Conservation (phyloP, 2,329 filamentous ascomycete species). For the Aspergillus carbonarius region DNA sequence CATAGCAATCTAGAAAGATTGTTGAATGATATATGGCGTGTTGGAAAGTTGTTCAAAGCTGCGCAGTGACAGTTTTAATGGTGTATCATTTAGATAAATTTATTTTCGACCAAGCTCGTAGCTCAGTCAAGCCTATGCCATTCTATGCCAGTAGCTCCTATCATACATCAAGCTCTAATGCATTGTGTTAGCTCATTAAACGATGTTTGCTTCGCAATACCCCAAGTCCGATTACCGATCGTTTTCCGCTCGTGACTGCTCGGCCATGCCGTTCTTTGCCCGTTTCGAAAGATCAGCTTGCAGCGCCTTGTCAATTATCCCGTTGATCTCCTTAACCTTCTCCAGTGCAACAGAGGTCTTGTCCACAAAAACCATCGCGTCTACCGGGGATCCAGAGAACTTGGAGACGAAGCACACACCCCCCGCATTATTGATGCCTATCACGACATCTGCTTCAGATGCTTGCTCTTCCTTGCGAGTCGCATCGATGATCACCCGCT, state of each 20-base stretch:
- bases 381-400: constrained; percentile 77
- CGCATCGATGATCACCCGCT: constrained; percentile 46
- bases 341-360: constrained; percentile 72
- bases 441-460: constrained; percentile 67
- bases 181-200: not conserved
- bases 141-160: not conserved
- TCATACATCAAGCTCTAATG: not conserved
- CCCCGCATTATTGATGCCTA: constrained; percentile 85
- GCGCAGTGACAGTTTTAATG: too few species aligned
- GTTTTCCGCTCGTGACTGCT: constrained; percentile 82
- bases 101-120: not conserved
- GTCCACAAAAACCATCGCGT: constrained; percentile 73
- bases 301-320: constrained; percentile 69
- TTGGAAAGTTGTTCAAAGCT: too few species aligned
- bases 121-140: not conserved
- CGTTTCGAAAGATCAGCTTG: constrained; percentile 69
- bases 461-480: constrained; percentile 51
- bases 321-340: constrained; percentile 78
- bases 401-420: constrained; percentile 92
- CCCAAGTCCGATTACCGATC: constrained; percentile 57
- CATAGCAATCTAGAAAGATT: too few species aligned
- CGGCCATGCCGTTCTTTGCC: constrained; percentile 69
- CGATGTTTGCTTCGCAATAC: constrained; percentile 1
- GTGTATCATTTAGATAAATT: too few species aligned
- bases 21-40: too few species aligned